Evolutionary conservation across 176 grass and related monocot species (phyloP), one percentile per base, ranked within the genome.

Genomic region (Eragrostis nindensis): DNA sequence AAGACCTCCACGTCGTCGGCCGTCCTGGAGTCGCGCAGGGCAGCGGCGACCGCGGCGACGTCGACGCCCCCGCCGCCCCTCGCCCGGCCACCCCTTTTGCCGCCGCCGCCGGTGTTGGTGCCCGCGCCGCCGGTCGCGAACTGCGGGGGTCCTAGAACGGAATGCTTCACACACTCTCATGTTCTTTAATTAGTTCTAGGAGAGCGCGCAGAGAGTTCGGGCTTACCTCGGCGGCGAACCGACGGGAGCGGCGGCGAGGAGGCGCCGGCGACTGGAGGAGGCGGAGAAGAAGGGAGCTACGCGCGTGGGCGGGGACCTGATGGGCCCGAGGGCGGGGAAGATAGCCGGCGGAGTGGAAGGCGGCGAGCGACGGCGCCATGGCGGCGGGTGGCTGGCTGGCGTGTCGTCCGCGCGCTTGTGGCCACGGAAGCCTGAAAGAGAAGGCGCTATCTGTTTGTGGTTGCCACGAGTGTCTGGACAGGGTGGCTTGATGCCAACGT

Each of bases 1-100:
- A 61, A 42, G 17, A 50, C 12, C 42, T 90, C 78, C 55, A 98
- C 81, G 10, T 95, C 92, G 13, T 91, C 90, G 3, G 82, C 75
- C 43, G 86, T 89, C 82, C 83, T 87, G 18, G 81, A 81, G 65
- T 93, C 71, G 4, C 73, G 89, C 11, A 98, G 70, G 41, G 52
- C 66, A 44, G 56, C 78, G 27, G 79, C 66, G 40, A 98, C 54
- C 25, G 84, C 92, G 16, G 66, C 73, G 19, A 94, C 92, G 79
- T 98, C 86, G n/a, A 91, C 42, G 68, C 74, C 68, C 26, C 66
- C 65, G 21, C 75, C 68, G 26, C 86, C 80, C 54, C 81, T 62
- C 17, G 62, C 36, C 54, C 55, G 54, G 49, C 68, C 10, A 14
- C 10, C 19, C 39, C 40, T n/a, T n/a, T n/a, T n/a, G n/a, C n/a